phyloP scores from a whole-genome alignment of 306 rosid genomes.

The Cicer bijugum region DNA sequence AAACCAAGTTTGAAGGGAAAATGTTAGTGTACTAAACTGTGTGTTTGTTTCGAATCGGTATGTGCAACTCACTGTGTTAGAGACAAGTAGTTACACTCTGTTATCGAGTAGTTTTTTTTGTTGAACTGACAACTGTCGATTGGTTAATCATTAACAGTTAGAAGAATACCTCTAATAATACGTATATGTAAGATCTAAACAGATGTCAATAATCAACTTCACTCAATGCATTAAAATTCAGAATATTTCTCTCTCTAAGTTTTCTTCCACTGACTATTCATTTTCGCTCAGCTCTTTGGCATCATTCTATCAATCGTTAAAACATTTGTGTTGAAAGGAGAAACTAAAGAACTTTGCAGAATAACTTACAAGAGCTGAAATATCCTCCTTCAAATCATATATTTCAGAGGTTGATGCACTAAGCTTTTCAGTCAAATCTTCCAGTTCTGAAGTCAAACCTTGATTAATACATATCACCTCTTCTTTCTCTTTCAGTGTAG shows the following conservation, averaged over 20 bases:
- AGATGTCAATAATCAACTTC: neutral
- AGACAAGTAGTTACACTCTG: neutral
- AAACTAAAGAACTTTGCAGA: conserved; percentile 32
- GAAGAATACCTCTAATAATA: neutral
- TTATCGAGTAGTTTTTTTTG: neutral
- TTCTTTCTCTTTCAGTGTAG: conserved; percentile 62
- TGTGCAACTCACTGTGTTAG: conserved; percentile 1
- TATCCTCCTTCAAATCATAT: conserved; percentile 61
- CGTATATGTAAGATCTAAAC: conserved; percentile 9
- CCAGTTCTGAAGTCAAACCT: conserved; percentile 66
- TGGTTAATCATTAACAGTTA: conserved; percentile 9
- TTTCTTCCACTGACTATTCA: neutral
- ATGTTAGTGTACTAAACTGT: neutral
- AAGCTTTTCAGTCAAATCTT: conserved; percentile 61
- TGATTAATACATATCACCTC: conserved; percentile 61
- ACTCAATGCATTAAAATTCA: conserved; percentile 24
- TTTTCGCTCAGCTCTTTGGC: conserved; percentile 13
- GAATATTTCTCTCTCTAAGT: neutral
- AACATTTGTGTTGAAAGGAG: conserved; percentile 7
- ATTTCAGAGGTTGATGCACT: conserved; percentile 58
- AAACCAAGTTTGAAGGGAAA: neutral
- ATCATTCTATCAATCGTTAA: conserved; percentile 4
- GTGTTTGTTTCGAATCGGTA: neutral
- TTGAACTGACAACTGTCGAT: conserved; percentile 11
- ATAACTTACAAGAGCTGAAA: conserved; percentile 71